Conservation (phyloP, 345 rosid species). For the Acer campestre region DNA sequence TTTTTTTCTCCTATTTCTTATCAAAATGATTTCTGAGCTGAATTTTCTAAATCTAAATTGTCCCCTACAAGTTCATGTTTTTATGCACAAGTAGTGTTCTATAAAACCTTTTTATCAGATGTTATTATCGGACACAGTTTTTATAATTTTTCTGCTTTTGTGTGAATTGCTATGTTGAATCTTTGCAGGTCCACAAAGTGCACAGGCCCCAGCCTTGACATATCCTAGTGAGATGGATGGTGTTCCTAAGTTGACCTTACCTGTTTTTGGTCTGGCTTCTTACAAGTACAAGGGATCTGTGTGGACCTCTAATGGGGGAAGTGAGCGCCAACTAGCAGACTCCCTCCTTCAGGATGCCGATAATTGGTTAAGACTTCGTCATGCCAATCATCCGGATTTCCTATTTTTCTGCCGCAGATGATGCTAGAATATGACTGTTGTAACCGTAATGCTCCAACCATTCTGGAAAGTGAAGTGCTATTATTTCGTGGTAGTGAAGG, state of each 20-base stretch:
- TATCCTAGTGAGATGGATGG: conserved; percentile 35
- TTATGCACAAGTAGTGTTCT: not conserved
- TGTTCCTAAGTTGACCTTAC: conserved; percentile 49
- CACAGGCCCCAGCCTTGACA: conserved; percentile 28
- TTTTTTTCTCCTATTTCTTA: not conserved
- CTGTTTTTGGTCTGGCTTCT: conserved; percentile 77
- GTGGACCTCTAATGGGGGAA: conserved; percentile 65
- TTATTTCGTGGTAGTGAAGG: not conserved
- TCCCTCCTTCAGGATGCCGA: conserved; percentile 65
- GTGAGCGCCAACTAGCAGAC: conserved; percentile 46
- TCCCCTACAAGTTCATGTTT: not conserved
- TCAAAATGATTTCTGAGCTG: not conserved
- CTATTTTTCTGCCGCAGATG: conserved; percentile 55
- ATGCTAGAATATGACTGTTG: conserved; percentile 10
- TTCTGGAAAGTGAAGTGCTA: conserved; percentile 7
- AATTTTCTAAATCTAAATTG: not conserved
- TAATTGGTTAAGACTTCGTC: conserved; percentile 53
- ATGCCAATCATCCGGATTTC: conserved; percentile 86
- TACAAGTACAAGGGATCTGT: conserved; percentile 80
- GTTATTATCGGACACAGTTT: not conserved
- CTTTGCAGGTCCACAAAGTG: conserved; percentile 31
- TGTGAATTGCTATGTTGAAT: conserved; percentile 11
- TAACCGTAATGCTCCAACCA: conserved; percentile 10
- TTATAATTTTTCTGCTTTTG: not conserved
- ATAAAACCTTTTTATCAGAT: no score